A percentile compares a stretch with the other conserved stretches of the same genome.
Conservation (phyloP, 176 grass and related monocot genomes). For the Eleusine indica region DNA sequence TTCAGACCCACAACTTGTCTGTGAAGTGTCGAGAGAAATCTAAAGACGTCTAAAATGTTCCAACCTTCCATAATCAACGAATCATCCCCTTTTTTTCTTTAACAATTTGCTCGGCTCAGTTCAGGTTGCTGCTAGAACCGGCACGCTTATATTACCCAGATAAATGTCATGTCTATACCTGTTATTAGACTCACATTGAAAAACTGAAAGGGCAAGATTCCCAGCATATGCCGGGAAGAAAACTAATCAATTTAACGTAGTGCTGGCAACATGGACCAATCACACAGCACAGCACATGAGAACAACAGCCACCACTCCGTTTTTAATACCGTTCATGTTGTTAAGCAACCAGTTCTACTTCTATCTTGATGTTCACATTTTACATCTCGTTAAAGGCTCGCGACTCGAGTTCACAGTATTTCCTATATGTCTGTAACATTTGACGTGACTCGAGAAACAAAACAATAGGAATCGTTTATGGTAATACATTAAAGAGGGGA, state of each 20-base stretch:
- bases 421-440: not conserved
- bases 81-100: not conserved
- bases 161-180: not conserved
- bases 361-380: conserved; percentile 18
- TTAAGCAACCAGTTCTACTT: conserved; percentile 20
- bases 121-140: conserved; percentile 3
- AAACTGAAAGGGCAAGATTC: conserved; percentile 12
- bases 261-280: conserved; percentile 32
- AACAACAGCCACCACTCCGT: conserved; percentile 27
- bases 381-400: not conserved
- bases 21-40: not conserved
- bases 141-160: not conserved
- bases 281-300: conserved; percentile 7
- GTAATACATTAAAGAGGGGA: too few relatives aligned
- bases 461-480: not conserved
- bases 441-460: not conserved
- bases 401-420: not conserved
- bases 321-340: conserved; percentile 22
- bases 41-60: not conserved
- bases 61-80: not conserved
- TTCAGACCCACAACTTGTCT: too few relatives aligned
- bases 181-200: conserved; percentile 12
- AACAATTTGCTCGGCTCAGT: not conserved
- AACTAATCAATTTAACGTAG: conserved; percentile 22
- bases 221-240: conserved; percentile 37